These are phyloP conservation scores for Nakazawaea holstii DNA, from an alignment of 805 yeast species.

Conservation along the genomic window DNA sequence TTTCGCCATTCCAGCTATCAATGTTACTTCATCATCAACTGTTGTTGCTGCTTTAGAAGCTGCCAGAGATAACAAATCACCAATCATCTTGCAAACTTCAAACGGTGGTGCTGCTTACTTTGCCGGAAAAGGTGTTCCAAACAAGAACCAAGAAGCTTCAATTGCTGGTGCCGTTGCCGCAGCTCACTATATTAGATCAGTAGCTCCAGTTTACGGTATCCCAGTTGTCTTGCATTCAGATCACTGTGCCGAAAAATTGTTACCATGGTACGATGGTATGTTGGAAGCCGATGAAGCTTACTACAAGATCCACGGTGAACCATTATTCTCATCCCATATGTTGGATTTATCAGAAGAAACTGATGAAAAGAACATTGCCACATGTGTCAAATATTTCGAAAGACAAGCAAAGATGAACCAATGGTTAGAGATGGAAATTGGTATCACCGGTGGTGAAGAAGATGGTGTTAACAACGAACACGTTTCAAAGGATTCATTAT, in stretches of 20 bases:
- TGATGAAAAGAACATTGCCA: slow-evolving; percentile 92
- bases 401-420: slow-evolving; percentile 92
- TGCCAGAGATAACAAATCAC: slow-evolving; percentile 90
- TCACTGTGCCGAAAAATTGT: slow-evolving; percentile 97
- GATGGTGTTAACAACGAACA: slow-evolving; percentile 99
- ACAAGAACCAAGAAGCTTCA: slow-evolving; percentile 90
- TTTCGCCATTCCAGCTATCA: slow-evolving; percentile 97
- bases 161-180: slow-evolving; percentile 95
- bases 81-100: slow-evolving; percentile 94
- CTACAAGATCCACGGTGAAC: slow-evolving; percentile 83
- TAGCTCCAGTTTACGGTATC: slow-evolving; percentile 94
- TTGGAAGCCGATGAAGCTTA: slow-evolving; percentile 93
- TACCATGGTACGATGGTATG: slow-evolving; percentile 99
- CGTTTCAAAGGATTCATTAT: slow-evolving; percentile 79
- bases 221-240: slow-evolving; percentile 97
- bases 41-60: slow-evolving; percentile 97
- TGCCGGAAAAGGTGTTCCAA: slow-evolving; percentile 98
- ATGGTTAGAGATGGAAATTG: slow-evolving; percentile 99
- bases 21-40: slow-evolving; percentile 96
- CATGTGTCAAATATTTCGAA: slow-evolving; percentile 90
- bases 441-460: slow-evolving; percentile 99
- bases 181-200: slow-evolving; percentile 93
- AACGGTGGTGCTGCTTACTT: slow-evolving; percentile 99
- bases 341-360: slow-evolving; percentile 95
- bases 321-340: slow-evolving; percentile 98